Evolutionary conservation across 2,329 filamentous ascomycete genomes (phyloP).

Genomic region (Daldinia sp.): DNA sequence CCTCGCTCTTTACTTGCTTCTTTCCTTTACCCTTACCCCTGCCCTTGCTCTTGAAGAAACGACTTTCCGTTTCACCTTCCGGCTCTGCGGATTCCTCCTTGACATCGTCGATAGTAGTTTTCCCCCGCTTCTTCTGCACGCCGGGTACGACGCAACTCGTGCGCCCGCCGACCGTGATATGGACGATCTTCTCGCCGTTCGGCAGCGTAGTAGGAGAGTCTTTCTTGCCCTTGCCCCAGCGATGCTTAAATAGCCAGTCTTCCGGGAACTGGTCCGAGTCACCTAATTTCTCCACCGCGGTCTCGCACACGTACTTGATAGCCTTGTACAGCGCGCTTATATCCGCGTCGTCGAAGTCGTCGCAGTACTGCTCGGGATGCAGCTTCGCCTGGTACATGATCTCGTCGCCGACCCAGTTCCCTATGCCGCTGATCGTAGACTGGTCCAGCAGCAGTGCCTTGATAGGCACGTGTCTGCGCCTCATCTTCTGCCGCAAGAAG

Average conservation of each 20-base stretch:
- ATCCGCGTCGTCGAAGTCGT: constrained; percentile 80
- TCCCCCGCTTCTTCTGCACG: constrained; percentile 82
- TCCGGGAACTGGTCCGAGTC: constrained; percentile 88
- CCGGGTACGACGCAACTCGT: constrained; percentile 90
- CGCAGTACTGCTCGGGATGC: constrained; percentile 93
- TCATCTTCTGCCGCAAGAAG: constrained; percentile 79
- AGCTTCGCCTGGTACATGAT: constrained; percentile 89
- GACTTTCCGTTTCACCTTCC: constrained; percentile 40
- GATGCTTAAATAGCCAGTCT: constrained; percentile 88
- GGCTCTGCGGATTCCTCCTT: constrained; percentile 50
- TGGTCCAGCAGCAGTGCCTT: constrained; percentile 93
- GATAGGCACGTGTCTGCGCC: constrained; percentile 82
- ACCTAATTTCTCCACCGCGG: constrained; percentile 80
- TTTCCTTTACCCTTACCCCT: constrained; percentile 16
- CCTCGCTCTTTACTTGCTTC: constrained; percentile 30
- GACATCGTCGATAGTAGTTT: constrained; percentile 53
- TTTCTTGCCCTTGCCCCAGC: constrained; percentile 92
- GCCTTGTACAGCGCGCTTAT: constrained; percentile 77
- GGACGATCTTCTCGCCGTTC: constrained; percentile 85
- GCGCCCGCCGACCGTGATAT: constrained; percentile 88
- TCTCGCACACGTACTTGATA: constrained; percentile 82
- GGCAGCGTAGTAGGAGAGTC: constrained; percentile 75
- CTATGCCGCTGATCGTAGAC: constrained; percentile 88
- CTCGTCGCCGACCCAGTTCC: constrained; percentile 98
- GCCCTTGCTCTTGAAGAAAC: constrained; percentile 41